Base-by-base conservation (phyloP, 192 early-diverging fungal species). In the Coemansia sp. region DNA sequence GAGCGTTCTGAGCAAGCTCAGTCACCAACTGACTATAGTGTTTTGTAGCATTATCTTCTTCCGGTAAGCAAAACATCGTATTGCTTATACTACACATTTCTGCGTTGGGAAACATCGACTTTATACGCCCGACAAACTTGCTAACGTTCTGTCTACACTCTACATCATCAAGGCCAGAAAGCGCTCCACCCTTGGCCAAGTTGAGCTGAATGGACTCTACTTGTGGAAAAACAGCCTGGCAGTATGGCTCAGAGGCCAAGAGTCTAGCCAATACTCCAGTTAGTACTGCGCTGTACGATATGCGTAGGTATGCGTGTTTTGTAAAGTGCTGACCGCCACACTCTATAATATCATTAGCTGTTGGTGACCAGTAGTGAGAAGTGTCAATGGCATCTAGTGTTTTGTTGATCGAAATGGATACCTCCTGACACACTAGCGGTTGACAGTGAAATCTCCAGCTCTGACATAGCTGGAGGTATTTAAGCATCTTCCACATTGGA, bases 401-500 rank as follows among this genome's bases (percentile, higher is more conserved):
- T 20, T 36, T 24, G 47, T 71, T 39, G 8, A 68, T 50, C 0
- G 69, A 58, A 1, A 77, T 40, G 24, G 31, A 49, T 12, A 68
- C 69, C 8, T 76, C 69, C 41, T 68, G 75, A 38, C 66, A 72
- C 44, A 68, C 43, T 6, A 77, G 43, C 29, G 75, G 52, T 9
- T 65, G 47, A 36, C 75, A 77, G 20, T 66, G 61, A 27, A 10
- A 18, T 2, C 63, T 55, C 75, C 75, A 77, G 66, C 70, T 64
- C n/a, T 61, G 70, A 11, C 70, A 72, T 1, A 77, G 20, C n/a
- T 13, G 49, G 24, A 69, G 7, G 36, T 77, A 77, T 50, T 71
- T 71, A 7, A 50, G 64, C 47, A 76, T 64, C 31, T 76, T 76
- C 60, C 74, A 76, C 34, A 58, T 34, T 6, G 74, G 74, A 49